Conservation (phyloP, 345 rosid genomes). For the Pistacia atlantica region DNA sequence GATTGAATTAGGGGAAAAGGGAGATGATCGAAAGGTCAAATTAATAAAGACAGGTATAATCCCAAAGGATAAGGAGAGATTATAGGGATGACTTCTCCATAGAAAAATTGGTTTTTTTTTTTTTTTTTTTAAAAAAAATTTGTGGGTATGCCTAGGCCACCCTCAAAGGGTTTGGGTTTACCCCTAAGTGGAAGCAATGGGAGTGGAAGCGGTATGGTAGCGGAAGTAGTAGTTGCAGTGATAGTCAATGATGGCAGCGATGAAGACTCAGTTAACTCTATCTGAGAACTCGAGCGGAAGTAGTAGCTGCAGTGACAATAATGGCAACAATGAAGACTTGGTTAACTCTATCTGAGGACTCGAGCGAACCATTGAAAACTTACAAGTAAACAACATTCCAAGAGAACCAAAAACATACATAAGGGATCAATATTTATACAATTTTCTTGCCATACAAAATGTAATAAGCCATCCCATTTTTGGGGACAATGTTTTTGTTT, state of each 20-base stretch:
- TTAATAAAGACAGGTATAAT: too few relatives aligned
- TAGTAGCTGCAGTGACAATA: slow-evolving; percentile 59
- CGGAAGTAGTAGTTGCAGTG: slow-evolving; percentile 54
- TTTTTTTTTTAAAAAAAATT: too few relatives aligned
- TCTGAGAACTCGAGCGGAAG: slow-evolving; percentile 50
- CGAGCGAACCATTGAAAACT: background rate
- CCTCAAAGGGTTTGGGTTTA: too few relatives aligned
- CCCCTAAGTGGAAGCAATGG: slow-evolving; percentile 54
- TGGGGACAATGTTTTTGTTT: slow-evolving; percentile 4
- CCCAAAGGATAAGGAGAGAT: too few relatives aligned
- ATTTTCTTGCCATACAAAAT: background rate
- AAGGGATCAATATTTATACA: background rate
- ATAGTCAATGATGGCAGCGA: slow-evolving; percentile 61
- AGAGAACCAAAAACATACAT: background rate
- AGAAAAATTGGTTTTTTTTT: too few relatives aligned
- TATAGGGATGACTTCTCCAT: too few relatives aligned
- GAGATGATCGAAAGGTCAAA: too few relatives aligned
- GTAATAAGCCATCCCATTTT: slow-evolving; percentile 8
- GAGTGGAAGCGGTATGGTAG: slow-evolving; percentile 52
- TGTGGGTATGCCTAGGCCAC: too few relatives aligned
- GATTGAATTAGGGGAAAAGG: too few relatives aligned
- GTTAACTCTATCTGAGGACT: slow-evolving; percentile 55
- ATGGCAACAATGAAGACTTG: slow-evolving; percentile 69
- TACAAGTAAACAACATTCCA: background rate
- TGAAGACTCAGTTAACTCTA: slow-evolving; percentile 65